Base-by-base conservation (phyloP, 768 basidiomycete genomes). In the Pleurotus tuber-regium region DNA sequence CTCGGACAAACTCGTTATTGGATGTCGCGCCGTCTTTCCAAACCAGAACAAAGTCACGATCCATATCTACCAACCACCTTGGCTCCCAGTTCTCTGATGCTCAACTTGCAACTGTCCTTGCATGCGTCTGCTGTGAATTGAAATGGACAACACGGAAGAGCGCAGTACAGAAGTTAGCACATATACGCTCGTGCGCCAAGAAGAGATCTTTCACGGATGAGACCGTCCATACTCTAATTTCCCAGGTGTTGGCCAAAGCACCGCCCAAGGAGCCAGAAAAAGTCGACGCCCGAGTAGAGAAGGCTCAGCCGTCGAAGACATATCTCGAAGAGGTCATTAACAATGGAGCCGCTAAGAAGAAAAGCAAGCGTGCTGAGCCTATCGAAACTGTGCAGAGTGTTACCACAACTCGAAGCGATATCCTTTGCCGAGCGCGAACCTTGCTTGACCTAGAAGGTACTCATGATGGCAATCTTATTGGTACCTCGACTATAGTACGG, bases 71-170 rank as follows among this genome's bases (percentile, higher is more conserved):
- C 9, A 69, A 40, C 12, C 56, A 55, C 31, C 55, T 67, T 44
- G 52, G 62, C 1, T 59, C 60, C 11, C 72, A 74, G 41, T 70
- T 84, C 53, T 64, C 78, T 0, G 75, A 78, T 36, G 50, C 65
- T 2, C 71, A 85, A 21, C 61, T 89, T 4, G 61, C 62, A 1
- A 74, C 62, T 21, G 61, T 91, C 1, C 63, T 68, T 9, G 79
- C 70, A 58, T 92, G 89, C 58, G 71, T 89, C 38, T 73, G 77
- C 30, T 92, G 89, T 57, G 78, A 81, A 19, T 61, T 76, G 11
- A 65, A 65, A 1, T 92, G 90, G 90, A 92, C 87, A 3, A 68
- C 79, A 10, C 75, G 78, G 49, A 93, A 93, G 63, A 78, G 78
- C 3, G 68, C 68, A 9, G 56, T 66, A 14, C 81, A 85, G 59